Base-by-base conservation (phyloP, 257 asterid species). In the Datura wrightii region DNA sequence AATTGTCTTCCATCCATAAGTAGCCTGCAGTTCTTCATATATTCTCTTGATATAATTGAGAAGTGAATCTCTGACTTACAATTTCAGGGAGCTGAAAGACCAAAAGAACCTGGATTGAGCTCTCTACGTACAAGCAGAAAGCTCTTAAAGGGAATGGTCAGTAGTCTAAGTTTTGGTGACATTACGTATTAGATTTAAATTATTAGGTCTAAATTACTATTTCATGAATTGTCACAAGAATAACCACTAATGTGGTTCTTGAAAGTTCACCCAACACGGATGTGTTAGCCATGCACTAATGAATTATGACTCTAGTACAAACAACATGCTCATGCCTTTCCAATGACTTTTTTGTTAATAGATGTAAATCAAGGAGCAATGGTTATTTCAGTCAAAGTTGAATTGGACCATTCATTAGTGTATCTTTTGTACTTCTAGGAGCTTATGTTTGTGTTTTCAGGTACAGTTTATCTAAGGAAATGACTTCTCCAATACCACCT, bases 91-190 rank as follows among this genome's bases (percentile, higher is more conserved):
- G 95, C 97, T 15, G 94, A 93, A 89, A 91, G 98, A 85, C 92
- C 93, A 10, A 90, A 89, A 83, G 96, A 93, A 89, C 94, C 97
- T 82, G 99, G 99, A 84, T 90, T 94, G 83, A 91, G 85, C 84
- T 83, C 98, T 79, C 79, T 96, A 90, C 99, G 98, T 55, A 96
- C 94, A 6, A 92, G 95, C 83, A 94, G 99, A 89, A 90, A 90
- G 79, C 99, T 96, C 79, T 83, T 91, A 88, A 93, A 90, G 79
- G 99, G 99, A 89, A 96, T 96, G 99, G 99, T 94, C 86, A 59
- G 93, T 83, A 44, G 56, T 71, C 79, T n/a, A 34, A 24, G 37
- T 16, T 18, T 10, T 39, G 37, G 79, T n/a, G 79, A 71, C 56
- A 71, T 44, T 46, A 44, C 37, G 44, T 71, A 71, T 71, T n/a